phyloP scores from a whole-genome alignment of 768 basidiomycete species.

The Russula sp. region DNA sequence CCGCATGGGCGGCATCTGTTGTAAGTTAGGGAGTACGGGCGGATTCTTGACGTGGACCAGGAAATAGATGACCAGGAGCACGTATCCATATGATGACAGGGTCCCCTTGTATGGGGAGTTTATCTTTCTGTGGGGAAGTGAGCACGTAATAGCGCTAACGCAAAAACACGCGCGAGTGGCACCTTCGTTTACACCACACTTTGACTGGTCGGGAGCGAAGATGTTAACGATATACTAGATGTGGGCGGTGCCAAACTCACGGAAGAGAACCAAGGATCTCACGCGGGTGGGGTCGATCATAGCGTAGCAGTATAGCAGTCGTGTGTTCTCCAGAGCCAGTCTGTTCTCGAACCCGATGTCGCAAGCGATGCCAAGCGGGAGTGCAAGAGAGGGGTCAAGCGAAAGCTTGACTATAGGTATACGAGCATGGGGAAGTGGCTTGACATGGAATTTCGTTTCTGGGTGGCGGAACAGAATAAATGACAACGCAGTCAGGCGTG shows the following conservation, averaged over 20 bases:
- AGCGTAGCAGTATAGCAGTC: conserved; percentile 93
- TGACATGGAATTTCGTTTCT: conserved; percentile 97
- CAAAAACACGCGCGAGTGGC: conserved; percentile 5
- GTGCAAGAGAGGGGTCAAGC: conserved; percentile 75
- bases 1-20: conserved; percentile 87
- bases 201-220: conserved; percentile 56
- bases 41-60: conserved; percentile 97
- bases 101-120: conserved; percentile 98
- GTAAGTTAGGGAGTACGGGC: conserved; percentile 91
- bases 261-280: conserved; percentile 89
- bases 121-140: conserved; percentile 63
- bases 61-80: conserved; percentile 96
- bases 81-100: conserved; percentile 94
- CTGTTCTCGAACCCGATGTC: conserved; percentile 99
- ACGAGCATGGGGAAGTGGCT: conserved; percentile 91
- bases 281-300: conserved; percentile 94
- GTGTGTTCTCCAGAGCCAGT: conserved; percentile 93
- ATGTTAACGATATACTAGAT: conserved; percentile 6
- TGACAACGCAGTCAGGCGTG: background rate
- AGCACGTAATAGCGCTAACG: conserved; percentile 20
- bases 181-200: conserved; percentile 97
- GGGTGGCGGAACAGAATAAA: conserved; percentile 21
- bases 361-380: conserved; percentile 87
- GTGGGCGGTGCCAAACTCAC: conserved; percentile 50
- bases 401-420: conserved; percentile 99